These are phyloP conservation scores for Plasmodium fragile DNA, from an alignment of 169 alveolate species.

Conservation along the genomic window DNA sequence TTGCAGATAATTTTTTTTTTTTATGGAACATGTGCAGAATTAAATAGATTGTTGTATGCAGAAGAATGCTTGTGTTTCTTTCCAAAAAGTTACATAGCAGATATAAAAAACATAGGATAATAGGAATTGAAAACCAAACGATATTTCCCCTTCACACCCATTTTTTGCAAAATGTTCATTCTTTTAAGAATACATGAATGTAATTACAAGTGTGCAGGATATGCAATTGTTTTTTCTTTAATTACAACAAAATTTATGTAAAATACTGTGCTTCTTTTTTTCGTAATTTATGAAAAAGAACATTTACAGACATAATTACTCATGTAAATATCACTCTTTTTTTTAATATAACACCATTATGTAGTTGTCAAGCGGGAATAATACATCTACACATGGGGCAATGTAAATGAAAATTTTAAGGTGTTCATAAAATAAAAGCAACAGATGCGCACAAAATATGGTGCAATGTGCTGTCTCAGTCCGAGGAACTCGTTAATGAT, in stretches of 20 bases:
- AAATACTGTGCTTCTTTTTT: neutral
- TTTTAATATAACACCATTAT: neutral
- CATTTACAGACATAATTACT: neutral
- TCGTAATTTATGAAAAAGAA: slow-evolving; percentile 1
- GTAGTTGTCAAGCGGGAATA: neutral
- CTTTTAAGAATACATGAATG: neutral
- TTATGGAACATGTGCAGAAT: neutral
- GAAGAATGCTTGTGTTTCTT: neutral
- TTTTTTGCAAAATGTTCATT: neutral
- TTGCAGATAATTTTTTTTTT: neutral
- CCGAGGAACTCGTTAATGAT: neutral
- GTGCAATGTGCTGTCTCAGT: neutral
- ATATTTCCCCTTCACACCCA: neutral
- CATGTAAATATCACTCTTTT: neutral
- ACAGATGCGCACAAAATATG: neutral
- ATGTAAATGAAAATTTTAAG: neutral
- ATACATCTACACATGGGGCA: neutral
- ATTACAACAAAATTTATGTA: neutral
- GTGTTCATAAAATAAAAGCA: neutral
- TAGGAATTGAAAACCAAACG: slow-evolving; percentile 8
- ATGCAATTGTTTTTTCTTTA: neutral
- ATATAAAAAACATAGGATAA: neutral
- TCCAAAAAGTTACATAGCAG: neutral
- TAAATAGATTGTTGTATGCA: neutral
- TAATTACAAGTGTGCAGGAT: neutral